Conservation (phyloP, 2,329 filamentous ascomycete species). For the Ceratocystis cacaofunesta region DNA sequence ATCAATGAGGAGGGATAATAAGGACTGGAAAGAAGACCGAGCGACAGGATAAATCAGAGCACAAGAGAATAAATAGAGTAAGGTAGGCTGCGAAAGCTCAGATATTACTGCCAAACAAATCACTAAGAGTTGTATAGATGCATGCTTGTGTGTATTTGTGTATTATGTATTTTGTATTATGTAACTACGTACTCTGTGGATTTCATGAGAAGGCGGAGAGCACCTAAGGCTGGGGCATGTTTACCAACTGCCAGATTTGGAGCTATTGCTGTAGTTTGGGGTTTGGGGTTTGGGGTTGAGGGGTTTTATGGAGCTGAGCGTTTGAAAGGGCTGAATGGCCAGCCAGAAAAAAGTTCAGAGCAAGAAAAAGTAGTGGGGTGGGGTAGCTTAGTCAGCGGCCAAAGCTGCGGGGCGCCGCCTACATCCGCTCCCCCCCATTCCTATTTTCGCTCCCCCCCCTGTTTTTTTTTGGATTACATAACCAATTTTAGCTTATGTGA, state of each 20-base stretch:
- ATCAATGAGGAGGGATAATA: neutral
- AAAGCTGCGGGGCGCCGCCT: neutral
- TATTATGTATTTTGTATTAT: neutral
- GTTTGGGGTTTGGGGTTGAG: neutral
- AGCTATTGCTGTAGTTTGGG: slow-evolving; percentile 1
- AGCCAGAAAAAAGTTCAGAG: neutral
- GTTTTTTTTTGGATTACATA: no score
- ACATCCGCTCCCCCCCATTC: no score
- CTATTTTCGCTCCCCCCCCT: no score
- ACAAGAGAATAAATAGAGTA: neutral
- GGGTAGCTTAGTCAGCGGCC: neutral
- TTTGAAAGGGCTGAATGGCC: neutral
- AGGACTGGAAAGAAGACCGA: neutral
- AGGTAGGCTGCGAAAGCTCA: neutral
- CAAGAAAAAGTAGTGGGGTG: neutral
- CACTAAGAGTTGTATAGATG: no score
- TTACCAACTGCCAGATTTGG: slow-evolving; percentile 1
- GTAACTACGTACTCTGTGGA: neutral
- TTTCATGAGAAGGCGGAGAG: slow-evolving; percentile 4
- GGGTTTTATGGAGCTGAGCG: neutral
- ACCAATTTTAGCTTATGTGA: no score
- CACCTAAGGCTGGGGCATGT: neutral
- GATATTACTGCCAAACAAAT: neutral
- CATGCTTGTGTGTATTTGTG: no score
- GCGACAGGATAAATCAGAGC: neutral